Percentiles rank a stretch among this genome's conserved stretches.
These are phyloP conservation scores for Stevia rebaudiana DNA, from an alignment of 140 eudicot species.

Conservation along the genomic window DNA sequence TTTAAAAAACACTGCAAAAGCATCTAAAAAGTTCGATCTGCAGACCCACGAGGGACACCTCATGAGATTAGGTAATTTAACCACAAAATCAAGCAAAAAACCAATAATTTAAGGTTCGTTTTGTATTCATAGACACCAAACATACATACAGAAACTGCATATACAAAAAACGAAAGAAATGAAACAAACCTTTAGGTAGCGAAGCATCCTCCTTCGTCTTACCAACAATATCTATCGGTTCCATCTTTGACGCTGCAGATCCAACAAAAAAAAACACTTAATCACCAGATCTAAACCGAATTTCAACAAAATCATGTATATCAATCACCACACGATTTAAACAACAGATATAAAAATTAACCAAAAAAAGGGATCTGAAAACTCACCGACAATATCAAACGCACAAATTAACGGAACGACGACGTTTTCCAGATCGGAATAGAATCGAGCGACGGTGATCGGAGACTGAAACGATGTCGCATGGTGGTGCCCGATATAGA, in stretches of 20 bases:
- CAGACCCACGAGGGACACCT: conserved; percentile 16
- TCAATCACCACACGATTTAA: neutral
- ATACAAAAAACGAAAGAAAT: neutral
- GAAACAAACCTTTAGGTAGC: conserved; percentile 72
- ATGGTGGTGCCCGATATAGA: conserved; percentile 38
- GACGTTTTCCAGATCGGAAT: conserved; percentile 7
- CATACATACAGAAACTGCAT: neutral
- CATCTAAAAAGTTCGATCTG: neutral
- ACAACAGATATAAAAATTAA: conserved; percentile 21
- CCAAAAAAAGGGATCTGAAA: neutral
- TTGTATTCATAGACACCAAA: neutral
- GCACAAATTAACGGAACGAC: conserved; percentile 6
- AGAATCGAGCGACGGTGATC: conserved; percentile 18
- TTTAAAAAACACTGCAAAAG: conserved; percentile 8
- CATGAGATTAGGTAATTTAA: conserved; percentile 8
- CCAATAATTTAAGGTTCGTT: neutral
- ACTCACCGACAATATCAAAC: conserved; percentile 24
- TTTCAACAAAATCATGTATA: neutral
- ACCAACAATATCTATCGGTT: conserved; percentile 87
- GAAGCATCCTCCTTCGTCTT: conserved; percentile 87
- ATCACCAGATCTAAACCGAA: neutral
- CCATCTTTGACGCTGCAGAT: conserved; percentile 47
- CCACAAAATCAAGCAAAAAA: conserved; percentile 11
- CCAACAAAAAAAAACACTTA: neutral
- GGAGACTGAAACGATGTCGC: conserved; percentile 38